These are phyloP conservation scores for Isatis lusitanica DNA, from an alignment of 441 rosid genomes.

Conservation along the genomic window DNA sequence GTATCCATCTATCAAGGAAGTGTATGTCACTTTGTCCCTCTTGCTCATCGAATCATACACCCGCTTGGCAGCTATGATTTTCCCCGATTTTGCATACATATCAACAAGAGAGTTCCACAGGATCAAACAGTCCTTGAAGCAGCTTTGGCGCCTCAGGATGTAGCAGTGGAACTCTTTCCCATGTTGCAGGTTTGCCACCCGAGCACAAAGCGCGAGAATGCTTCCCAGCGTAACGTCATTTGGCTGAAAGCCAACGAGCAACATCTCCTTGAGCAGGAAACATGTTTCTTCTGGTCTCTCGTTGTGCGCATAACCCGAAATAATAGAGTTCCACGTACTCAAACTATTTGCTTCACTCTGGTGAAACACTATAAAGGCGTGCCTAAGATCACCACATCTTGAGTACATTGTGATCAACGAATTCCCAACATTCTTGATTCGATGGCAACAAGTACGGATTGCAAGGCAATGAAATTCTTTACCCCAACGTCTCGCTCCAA, in stretches of 20 bases:
- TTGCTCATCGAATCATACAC: constrained; percentile 53
- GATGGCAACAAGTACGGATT: constrained; percentile 39
- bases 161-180: constrained; percentile 79
- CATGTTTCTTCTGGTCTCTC: constrained; percentile 55
- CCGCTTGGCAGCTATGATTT: constrained; percentile 49
- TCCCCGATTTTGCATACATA: constrained; percentile 74
- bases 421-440: constrained; percentile 49
- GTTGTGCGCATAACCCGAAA: constrained; percentile 56
- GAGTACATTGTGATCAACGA: constrained; percentile 75
- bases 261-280: constrained; percentile 54
- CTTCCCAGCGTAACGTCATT: constrained; percentile 70
- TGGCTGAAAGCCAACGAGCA: constrained; percentile 60
- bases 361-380: constrained; percentile 51
- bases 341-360: constrained; percentile 41
- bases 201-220: constrained; percentile 68
- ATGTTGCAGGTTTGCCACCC: constrained; percentile 60
- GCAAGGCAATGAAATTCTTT: constrained; percentile 66
- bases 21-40: constrained; percentile 72
- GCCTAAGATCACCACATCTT: constrained; percentile 55
- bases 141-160: constrained; percentile 49
- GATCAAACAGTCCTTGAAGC: constrained; percentile 44
- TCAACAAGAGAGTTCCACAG: constrained; percentile 73
- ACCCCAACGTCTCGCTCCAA: constrained; percentile 52
- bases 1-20: constrained; percentile 72
- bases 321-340: constrained; percentile 72